Conservation (phyloP, 2,329 filamentous ascomycete genomes). For the Hymenoscyphus fraxineus region DNA sequence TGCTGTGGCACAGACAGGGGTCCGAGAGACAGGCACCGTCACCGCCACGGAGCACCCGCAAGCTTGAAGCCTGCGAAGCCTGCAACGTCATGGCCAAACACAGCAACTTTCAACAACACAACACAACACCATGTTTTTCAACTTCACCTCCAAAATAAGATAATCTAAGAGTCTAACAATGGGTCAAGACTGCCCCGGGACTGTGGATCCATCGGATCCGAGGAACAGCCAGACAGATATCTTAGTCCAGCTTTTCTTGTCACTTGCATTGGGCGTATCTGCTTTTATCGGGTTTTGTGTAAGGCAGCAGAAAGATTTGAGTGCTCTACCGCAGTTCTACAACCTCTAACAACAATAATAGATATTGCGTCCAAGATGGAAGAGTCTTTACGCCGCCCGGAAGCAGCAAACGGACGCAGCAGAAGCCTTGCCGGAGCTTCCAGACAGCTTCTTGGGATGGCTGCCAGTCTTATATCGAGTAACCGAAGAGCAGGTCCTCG, state of each 20-base stretch:
- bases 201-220: conserved; percentile 29
- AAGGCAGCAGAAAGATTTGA: conserved; percentile 31
- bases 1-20: not conserved
- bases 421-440: conserved; percentile 68
- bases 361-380: conserved; percentile 88
- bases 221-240: conserved; percentile 27
- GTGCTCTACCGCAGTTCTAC: conserved; percentile 9
- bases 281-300: conserved; percentile 77
- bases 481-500: conserved; percentile 82
- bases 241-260: conserved; percentile 67
- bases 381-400: conserved; percentile 81
- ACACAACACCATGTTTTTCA: conserved; percentile 3
- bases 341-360: conserved; percentile 36
- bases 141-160: not conserved
- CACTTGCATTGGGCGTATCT: conserved; percentile 62
- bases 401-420: conserved; percentile 65
- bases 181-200: conserved; percentile 24
- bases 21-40: not conserved
- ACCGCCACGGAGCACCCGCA: not conserved
- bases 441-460: conserved; percentile 87
- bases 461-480: conserved; percentile 81
- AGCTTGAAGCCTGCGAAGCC: not conserved
- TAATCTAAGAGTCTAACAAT: not conserved
- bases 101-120: not conserved
- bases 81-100: not conserved